phyloP scores from a whole-genome alignment of 345 rosid species.

The Hypericum androsaemum region DNA sequence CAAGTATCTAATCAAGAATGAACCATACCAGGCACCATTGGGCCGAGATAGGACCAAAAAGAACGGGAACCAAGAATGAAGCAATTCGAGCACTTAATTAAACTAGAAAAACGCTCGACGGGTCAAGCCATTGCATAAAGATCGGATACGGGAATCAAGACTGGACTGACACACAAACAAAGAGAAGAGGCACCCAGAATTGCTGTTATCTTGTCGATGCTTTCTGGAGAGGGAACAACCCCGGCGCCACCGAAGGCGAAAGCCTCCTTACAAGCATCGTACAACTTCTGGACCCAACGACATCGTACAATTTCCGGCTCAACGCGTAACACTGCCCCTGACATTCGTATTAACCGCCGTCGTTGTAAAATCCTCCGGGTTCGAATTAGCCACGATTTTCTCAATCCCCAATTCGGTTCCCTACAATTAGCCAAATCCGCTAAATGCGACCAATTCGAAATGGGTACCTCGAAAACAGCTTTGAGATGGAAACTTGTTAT shows the following conservation, averaged over 20 bases:
- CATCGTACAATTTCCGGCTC: too few species aligned
- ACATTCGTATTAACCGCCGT: conserved; percentile 10
- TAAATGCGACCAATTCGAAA: not conserved
- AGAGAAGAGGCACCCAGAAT: conserved; percentile 55
- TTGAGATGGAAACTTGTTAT: too few species aligned
- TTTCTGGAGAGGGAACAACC: conserved; percentile 49
- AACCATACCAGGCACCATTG: too few species aligned
- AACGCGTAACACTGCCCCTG: too few species aligned
- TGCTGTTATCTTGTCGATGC: conserved; percentile 43
- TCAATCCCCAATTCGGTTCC: conserved; percentile 53
- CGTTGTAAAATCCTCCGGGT: conserved; percentile 23
- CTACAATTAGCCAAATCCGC: conserved; percentile 6
- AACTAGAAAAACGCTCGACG: not conserved
- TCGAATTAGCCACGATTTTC: conserved; percentile 27
- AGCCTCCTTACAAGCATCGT: conserved; percentile 62
- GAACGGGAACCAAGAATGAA: too few species aligned
- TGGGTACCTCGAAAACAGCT: too few species aligned
- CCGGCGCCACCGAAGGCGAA: conserved; percentile 40
- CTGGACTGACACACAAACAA: too few species aligned
- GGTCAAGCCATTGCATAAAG: not conserved
- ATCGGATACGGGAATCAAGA: conserved; percentile 5
- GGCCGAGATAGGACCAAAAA: too few species aligned
- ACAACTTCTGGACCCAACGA: conserved; percentile 46
- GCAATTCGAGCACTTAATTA: too few species aligned
- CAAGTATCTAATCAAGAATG: too few species aligned